Evolutionary conservation across 2,329 filamentous ascomycete species (phyloP), one percentile per base, ranked within the genome.

Genomic region (Stenocarpella maydis): DNA sequence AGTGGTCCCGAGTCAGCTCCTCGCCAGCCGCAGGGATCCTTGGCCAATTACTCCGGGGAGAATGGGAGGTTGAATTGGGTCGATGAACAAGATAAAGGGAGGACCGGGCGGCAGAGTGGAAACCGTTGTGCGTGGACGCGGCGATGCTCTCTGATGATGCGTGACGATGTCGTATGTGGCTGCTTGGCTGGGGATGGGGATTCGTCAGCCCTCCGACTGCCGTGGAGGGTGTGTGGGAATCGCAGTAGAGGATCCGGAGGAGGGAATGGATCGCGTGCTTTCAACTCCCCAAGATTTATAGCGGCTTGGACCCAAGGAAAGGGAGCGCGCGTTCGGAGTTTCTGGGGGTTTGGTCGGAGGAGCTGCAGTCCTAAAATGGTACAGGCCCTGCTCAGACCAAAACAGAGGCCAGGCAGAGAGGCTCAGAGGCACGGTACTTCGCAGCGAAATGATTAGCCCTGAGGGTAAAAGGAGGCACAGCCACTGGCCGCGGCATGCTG

Each of bases 381-480:
- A 47, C 41, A 24, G 26, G 12, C 43, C 26, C 41, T 34, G 21
- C 31, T 24, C 55, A 21, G 55, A 41, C 55, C 55, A n/a, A 34
- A 17, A 21, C n/a, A 43, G 17, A n/a, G 54, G 54, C 54, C 54
- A 43, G 39, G 39, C 54, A 58, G 54, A 58, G 28, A 26, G 24
- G 17, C 26, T 28, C 15, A 52, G 26, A 31, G 26, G 24, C 17
- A 34, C 31, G 10, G 34, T 37, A 9, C 34, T 37, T 34, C 31
- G 31, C 31, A 34, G 31, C 4, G 4, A 55, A 24, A 17, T 10
- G 6, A 37, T 34, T 8, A 24, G 34, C 26, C n/a, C 52, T 39
- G 64, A 47, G 24, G 19, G 41, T n/a, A 67, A 58, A 58, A 49
- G 52, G 41, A 58, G 54, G 24, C 65, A 67, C 65, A 58, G 65